phyloP scores from a whole-genome alignment of 1,284 basidiomycete genomes.

The Cryptococcus wingfieldii region DNA sequence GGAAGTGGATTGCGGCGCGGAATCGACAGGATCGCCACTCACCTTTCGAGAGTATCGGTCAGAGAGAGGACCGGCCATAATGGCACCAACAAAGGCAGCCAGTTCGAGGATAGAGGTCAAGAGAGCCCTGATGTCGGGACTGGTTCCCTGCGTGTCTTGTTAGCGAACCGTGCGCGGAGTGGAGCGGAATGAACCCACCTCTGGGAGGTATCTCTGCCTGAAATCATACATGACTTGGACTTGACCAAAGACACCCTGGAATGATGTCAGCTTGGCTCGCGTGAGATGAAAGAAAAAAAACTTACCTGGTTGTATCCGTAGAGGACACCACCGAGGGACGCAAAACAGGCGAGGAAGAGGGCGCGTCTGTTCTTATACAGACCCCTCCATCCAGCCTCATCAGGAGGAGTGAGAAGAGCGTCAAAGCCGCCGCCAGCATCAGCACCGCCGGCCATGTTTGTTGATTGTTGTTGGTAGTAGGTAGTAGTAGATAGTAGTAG shows the following conservation, averaged over 20 bases:
- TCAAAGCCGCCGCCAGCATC: constrained; percentile 33
- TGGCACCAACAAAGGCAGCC: constrained; percentile 39
- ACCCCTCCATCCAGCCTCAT: constrained; percentile 34
- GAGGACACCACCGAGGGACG: constrained; percentile 44
- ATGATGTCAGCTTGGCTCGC: background rate
- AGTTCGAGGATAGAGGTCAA: constrained; percentile 43
- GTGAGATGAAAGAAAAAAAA: background rate
- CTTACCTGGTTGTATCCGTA: constrained; percentile 43
- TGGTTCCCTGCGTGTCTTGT: constrained; percentile 6
- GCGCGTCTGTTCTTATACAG: constrained; percentile 35
- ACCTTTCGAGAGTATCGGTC: constrained; percentile 43
- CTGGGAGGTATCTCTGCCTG: constrained; percentile 24
- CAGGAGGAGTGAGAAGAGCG: constrained; percentile 22
- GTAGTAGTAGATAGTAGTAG: background rate
- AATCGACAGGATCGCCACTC: background rate
- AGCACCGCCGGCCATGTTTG: constrained; percentile 29
- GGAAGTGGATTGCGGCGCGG: too few species aligned
- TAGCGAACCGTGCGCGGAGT: background rate
- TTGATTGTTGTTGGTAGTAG: background rate
- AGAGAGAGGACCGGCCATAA: constrained; percentile 42
- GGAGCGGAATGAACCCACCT: constrained; percentile 18
- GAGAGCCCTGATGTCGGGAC: constrained; percentile 26
- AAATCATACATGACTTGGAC: constrained; percentile 47
- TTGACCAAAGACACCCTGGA: constrained; percentile 41
- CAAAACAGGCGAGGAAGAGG: constrained; percentile 35